A percentile compares a stretch with the other conserved stretches of the same genome.
phyloP scores from a whole-genome alignment of 2,329 filamentous ascomycete species.

The Fusarium pseudocircinatum region DNA sequence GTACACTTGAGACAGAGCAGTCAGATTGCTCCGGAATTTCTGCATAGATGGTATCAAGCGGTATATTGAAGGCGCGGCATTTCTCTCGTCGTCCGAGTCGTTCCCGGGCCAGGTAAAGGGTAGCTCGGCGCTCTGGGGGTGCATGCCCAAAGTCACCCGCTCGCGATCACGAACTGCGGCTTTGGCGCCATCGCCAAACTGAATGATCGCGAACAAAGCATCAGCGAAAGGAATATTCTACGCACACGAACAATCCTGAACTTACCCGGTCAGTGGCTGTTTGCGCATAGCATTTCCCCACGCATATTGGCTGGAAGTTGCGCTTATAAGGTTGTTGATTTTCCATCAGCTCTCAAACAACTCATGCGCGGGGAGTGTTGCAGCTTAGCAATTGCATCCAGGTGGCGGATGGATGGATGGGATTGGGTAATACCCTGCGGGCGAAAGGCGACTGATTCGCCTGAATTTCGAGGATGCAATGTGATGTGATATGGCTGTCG shows the following conservation, averaged over 20 bases:
- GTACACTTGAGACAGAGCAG: constrained; percentile 65
- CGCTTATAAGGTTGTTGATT: constrained; percentile 29
- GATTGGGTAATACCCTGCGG: neutral
- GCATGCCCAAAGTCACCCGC: constrained; percentile 39
- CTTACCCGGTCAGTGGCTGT: constrained; percentile 51
- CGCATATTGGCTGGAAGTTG: constrained; percentile 42
- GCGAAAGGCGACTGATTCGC: neutral
- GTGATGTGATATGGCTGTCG: neutral
- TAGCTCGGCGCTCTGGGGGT: constrained; percentile 35
- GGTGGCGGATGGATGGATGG: neutral
- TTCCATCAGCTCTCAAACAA: constrained; percentile 41
- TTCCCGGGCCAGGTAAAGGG: constrained; percentile 46
- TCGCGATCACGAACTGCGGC: constrained; percentile 50
- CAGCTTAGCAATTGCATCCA: constrained; percentile 27
- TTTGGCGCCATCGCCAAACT: constrained; percentile 52
- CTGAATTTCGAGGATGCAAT: neutral
- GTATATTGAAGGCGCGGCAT: constrained; percentile 41
- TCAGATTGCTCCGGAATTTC: constrained; percentile 63
- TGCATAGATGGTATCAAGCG: constrained; percentile 48
- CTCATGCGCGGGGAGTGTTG: constrained; percentile 30
- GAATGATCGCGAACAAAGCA: constrained; percentile 8
- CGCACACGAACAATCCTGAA: constrained; percentile 31
- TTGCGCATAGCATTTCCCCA: constrained; percentile 52
- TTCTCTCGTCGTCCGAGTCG: constrained; percentile 38
- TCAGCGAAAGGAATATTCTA: constrained; percentile 5